Evolutionary conservation across 306 rosid species (phyloP).

Genomic region (Quercus mongolica): DNA sequence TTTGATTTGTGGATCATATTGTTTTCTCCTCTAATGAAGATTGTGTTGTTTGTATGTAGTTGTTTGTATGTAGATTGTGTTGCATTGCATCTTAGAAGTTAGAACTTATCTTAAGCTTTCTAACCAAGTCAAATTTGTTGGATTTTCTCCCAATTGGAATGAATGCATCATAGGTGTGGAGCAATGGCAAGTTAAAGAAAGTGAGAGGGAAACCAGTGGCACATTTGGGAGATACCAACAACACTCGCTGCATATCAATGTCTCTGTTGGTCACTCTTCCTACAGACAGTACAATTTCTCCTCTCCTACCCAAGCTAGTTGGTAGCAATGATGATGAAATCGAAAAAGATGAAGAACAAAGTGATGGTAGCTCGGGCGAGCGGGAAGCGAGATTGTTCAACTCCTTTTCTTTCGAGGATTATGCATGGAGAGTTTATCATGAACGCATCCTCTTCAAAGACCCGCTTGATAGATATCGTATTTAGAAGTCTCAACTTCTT

Average conservation of each 20-base stretch:
- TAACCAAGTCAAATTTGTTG: neutral
- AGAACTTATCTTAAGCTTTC: too few relatives aligned
- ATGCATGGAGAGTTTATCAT: slow-evolving; percentile 79
- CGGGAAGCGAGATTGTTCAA: slow-evolving; percentile 35
- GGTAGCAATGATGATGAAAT: neutral
- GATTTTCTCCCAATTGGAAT: neutral
- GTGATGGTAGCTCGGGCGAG: neutral
- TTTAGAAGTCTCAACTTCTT: neutral
- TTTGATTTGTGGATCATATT: too few relatives aligned
- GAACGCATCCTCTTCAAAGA: slow-evolving; percentile 61
- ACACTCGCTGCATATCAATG: slow-evolving; percentile 52
- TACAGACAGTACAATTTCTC: slow-evolving; percentile 49
- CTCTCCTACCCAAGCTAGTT: slow-evolving; percentile 32
- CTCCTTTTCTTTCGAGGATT: slow-evolving; percentile 71
- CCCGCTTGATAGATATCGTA: slow-evolving; percentile 62
- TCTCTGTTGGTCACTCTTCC: slow-evolving; percentile 74
- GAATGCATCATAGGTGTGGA: slow-evolving; percentile 62
- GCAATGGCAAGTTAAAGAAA: slow-evolving; percentile 79
- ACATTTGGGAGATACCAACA: slow-evolving; percentile 21
- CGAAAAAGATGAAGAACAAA: neutral
- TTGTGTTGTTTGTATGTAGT: too few relatives aligned
- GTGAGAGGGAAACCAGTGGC: slow-evolving; percentile 74
- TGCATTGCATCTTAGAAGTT: too few relatives aligned
- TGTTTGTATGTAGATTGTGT: too few relatives aligned
- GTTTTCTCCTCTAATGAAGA: too few relatives aligned